These are phyloP conservation scores for Melocanna baccifera DNA, from an alignment of 176 grass and related monocot genomes.

Conservation along the genomic window DNA sequence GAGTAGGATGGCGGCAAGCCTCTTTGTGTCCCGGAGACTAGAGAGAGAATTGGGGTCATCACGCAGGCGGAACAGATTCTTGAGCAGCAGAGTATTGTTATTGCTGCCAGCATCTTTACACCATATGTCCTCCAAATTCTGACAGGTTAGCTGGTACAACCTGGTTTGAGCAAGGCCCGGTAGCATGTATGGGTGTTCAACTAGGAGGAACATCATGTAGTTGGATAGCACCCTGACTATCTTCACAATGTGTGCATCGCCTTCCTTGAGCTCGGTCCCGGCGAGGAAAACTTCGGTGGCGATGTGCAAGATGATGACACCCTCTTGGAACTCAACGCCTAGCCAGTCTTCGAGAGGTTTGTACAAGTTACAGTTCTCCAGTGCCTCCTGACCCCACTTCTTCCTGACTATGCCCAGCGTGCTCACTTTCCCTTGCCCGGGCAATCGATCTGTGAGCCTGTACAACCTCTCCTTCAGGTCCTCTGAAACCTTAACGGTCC, in stretches of 20 bases:
- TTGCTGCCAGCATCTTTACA: neutral
- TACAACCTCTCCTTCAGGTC: too few species aligned
- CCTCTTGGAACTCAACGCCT: constrained; percentile 15
- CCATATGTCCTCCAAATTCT: neutral
- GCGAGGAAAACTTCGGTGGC: constrained; percentile 9
- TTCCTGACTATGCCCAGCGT: neutral
- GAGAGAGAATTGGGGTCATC: neutral
- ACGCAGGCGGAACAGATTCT: neutral
- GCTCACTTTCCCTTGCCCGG: neutral
- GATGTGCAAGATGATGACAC: constrained; percentile 11
- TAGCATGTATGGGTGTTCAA: neutral
- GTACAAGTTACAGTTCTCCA: neutral
- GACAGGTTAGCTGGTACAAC: neutral
- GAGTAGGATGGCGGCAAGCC: neutral
- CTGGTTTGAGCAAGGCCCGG: constrained; percentile 17
- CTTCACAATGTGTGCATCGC: neutral
- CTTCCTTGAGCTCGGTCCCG: fast-evolving
- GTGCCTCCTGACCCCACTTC: neutral
- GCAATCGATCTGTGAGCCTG: too few species aligned
- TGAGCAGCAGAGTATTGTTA: neutral
- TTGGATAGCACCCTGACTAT: neutral
- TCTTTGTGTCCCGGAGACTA: too few species aligned
- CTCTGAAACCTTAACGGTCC: neutral
- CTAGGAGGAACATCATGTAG: constrained; percentile 30
- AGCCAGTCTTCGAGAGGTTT: too few species aligned